These are phyloP conservation scores for Aspergillus flavus DNA, from an alignment of 2,329 filamentous ascomycete genomes.

Conservation along the genomic window DNA sequence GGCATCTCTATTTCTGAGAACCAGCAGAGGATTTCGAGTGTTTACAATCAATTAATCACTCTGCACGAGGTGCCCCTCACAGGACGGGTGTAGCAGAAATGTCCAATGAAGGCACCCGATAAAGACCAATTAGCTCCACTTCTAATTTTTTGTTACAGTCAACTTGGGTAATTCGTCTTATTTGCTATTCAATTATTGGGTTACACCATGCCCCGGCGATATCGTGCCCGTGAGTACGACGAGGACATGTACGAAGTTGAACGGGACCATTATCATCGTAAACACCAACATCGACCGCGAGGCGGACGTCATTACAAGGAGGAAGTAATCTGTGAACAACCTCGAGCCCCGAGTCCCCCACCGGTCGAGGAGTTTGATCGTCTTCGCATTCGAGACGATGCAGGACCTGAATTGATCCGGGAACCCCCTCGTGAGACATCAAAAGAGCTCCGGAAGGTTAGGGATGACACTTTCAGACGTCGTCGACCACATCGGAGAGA, in stretches of 20 bases:
- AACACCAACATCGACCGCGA: conserved; percentile 19
- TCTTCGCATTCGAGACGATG: conserved; percentile 42
- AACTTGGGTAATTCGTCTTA: not conserved
- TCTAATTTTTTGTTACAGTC: not conserved
- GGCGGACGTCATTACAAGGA: conserved; percentile 32
- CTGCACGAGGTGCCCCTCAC: not conserved
- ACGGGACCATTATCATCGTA: conserved; percentile 25
- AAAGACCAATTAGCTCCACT: not conserved
- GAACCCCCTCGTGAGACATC: conserved; percentile 19
- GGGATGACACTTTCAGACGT: not conserved
- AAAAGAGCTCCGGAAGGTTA: conserved; percentile 5
- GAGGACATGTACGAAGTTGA: conserved; percentile 34
- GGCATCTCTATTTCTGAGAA: not conserved
- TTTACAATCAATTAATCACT: not conserved
- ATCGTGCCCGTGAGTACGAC: conserved; percentile 33
- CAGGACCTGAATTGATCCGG: conserved; percentile 36
- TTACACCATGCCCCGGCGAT: conserved; percentile 35
- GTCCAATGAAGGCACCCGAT: conserved; percentile 2
- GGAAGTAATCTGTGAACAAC: conserved; percentile 27
- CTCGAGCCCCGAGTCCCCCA: conserved; percentile 39
- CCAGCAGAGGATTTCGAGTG: not conserved
- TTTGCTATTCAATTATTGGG: not conserved
- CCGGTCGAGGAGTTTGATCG: conserved; percentile 47
- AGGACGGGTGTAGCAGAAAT: conserved; percentile 4
- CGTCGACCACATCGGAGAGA: conserved; percentile 3